Evolutionary conservation across 352 stramenopile species (phyloP).

Genomic region (Globisporangium nagaii): DNA sequence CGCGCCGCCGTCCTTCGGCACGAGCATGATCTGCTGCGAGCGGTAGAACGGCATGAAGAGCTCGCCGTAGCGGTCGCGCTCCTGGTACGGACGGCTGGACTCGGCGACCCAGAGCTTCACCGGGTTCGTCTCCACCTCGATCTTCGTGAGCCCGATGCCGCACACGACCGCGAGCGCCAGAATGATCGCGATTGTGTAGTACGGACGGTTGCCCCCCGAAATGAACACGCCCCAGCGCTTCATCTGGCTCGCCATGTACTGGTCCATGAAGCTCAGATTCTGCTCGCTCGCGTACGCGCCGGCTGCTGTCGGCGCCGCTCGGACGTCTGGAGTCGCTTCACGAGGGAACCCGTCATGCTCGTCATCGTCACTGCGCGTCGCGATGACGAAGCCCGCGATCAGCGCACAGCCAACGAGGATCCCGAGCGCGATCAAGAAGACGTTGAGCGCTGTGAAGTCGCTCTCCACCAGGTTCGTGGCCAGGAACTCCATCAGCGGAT

Average conservation of each 20-base stretch:
- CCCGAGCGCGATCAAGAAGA: constrained; percentile 44
- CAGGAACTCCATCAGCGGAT: constrained; percentile 32
- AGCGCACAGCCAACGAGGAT: constrained; percentile 29
- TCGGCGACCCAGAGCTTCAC: constrained; percentile 55
- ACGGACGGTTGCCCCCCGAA: constrained; percentile 15
- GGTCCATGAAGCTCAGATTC: constrained; percentile 27
- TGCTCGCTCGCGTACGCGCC: background rate
- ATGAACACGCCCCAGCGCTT: constrained; percentile 40
- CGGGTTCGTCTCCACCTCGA: constrained; percentile 41
- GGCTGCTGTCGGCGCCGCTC: background rate
- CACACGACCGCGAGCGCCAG: constrained; percentile 15
- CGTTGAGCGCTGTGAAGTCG: constrained; percentile 51
- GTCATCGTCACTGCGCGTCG: constrained; percentile 18
- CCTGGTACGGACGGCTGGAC: constrained; percentile 33
- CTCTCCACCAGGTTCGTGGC: constrained; percentile 24
- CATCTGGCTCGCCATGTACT: constrained; percentile 18
- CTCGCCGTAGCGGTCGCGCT: constrained; percentile 34
- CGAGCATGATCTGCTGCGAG: constrained; percentile 46
- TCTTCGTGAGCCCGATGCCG: constrained; percentile 18
- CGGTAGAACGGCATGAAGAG: constrained; percentile 57
- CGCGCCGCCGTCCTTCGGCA: constrained; percentile 37
- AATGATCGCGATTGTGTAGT: constrained; percentile 17
- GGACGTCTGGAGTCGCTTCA: background rate
- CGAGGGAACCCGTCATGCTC: background rate
- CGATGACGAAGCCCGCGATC: constrained; percentile 42